Conservation (phyloP, 345 rosid genomes). For the Bruguiera gymnorhiza region DNA sequence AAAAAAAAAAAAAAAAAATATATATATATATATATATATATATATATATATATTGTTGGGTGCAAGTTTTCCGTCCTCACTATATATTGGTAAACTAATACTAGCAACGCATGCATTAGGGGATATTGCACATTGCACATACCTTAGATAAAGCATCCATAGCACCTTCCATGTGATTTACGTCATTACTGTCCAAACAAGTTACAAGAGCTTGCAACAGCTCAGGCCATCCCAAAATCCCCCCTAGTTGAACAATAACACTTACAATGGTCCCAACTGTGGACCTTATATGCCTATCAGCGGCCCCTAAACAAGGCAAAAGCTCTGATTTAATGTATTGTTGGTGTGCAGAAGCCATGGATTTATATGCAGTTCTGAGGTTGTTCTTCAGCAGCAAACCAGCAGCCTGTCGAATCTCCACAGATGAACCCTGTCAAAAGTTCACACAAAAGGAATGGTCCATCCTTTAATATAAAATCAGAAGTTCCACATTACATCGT, state of each 20-base stretch:
- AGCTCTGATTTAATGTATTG: slow-evolving; percentile 71
- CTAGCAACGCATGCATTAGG: neutral
- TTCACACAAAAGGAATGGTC: neutral
- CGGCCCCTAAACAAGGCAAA: slow-evolving; percentile 87
- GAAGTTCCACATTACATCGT: neutral
- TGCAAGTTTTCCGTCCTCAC: neutral
- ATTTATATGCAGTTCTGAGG: slow-evolving; percentile 58
- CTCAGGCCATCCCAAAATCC: slow-evolving; percentile 84
- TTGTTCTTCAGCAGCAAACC: slow-evolving; percentile 92
- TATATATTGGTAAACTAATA: neutral
- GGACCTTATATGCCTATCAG: slow-evolving; percentile 76
- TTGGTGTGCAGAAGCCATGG: slow-evolving; percentile 62
- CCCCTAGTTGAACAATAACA: slow-evolving; percentile 68
- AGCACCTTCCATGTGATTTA: slow-evolving; percentile 95
- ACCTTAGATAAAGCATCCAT: slow-evolving; percentile 99
- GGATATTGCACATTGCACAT: slow-evolving; percentile 8
- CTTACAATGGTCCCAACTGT: slow-evolving; percentile 87
- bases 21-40: no score
- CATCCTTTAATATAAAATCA: neutral
- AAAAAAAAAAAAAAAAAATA: no score
- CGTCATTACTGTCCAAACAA: slow-evolving; percentile 83
- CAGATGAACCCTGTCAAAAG: slow-evolving; percentile 60
- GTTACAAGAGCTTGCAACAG: slow-evolving; percentile 71
- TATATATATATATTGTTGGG: no score
- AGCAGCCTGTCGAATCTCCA: slow-evolving; percentile 95